Percentiles rank a stretch among this genome's conserved stretches.
These are phyloP conservation scores for Papilionanthe hybrid DNA, from an alignment of 116 monocot species.

Conservation along the genomic window DNA sequence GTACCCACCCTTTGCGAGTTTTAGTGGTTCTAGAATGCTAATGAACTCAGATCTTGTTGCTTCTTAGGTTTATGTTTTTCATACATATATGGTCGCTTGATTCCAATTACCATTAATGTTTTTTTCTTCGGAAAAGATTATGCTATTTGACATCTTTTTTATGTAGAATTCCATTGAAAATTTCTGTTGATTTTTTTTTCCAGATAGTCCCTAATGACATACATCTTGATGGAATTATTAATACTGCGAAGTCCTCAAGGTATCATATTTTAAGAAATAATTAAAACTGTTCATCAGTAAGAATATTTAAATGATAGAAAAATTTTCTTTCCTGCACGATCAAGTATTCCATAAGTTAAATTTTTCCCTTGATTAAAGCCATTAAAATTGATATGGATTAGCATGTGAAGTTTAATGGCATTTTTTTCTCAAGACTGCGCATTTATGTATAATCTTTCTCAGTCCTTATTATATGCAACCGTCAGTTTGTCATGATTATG, in stretches of 20 bases:
- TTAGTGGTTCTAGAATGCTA: not conserved
- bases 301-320: not conserved
- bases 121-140: not conserved
- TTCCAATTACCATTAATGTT: not conserved
- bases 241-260: slow-evolving; percentile 5
- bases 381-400: not conserved
- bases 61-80: not conserved
- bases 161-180: not conserved
- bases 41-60: not conserved
- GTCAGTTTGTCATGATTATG: not conserved
- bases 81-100: not conserved
- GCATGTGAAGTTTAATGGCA: not conserved
- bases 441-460: not conserved
- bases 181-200: not conserved
- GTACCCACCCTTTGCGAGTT: too few species aligned
- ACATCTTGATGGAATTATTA: slow-evolving; percentile 7
- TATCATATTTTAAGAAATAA: not conserved
- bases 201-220: slow-evolving; percentile 7
- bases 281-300: not conserved
- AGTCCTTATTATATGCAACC: not conserved
- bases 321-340: not conserved
- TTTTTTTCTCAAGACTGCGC: not conserved
- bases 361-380: not conserved
- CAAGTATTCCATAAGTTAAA: not conserved
- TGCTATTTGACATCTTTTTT: not conserved